These are phyloP conservation scores for Casaregolazyma lundiana DNA, from an alignment of 1,139 yeast genomes.

Conservation along the genomic window DNA sequence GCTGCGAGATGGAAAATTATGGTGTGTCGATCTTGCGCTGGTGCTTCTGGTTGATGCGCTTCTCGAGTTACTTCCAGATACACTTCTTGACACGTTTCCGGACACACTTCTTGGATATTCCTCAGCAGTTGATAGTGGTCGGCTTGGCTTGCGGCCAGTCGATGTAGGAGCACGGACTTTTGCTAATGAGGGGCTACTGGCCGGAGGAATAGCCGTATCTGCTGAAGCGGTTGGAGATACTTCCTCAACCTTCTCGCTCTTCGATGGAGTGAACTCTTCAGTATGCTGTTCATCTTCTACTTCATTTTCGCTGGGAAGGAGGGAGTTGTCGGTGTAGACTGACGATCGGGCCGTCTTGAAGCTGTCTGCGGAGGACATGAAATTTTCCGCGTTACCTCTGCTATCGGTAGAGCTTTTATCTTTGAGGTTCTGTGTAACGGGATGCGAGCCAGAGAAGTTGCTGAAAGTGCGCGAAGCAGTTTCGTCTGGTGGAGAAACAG, in stretches of 20 bases:
- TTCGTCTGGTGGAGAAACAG: background rate
- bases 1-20: background rate
- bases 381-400: background rate
- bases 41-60: background rate
- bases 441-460: background rate
- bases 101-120: background rate
- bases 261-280: background rate
- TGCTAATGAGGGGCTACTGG: background rate
- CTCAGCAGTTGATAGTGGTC: background rate
- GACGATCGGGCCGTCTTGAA: slow-evolving; percentile 21
- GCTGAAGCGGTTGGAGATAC: background rate
- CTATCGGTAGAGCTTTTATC: background rate
- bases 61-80: background rate
- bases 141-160: background rate
- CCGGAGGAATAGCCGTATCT: background rate
- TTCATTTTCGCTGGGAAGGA: slow-evolving; percentile 9
- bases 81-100: background rate
- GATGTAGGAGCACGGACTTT: background rate
- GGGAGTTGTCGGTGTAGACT: slow-evolving; percentile 20
- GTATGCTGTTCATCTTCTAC: slow-evolving; percentile 11
- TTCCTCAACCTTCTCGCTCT: background rate
- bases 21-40: background rate
- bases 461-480: background rate
- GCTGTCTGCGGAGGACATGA: slow-evolving; percentile 18
- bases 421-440: background rate